Percentiles rank a stretch among this genome's conserved stretches.
phyloP scores from a whole-genome alignment of 2,329 filamentous ascomycete species.

The Aspergillus versicolor region DNA sequence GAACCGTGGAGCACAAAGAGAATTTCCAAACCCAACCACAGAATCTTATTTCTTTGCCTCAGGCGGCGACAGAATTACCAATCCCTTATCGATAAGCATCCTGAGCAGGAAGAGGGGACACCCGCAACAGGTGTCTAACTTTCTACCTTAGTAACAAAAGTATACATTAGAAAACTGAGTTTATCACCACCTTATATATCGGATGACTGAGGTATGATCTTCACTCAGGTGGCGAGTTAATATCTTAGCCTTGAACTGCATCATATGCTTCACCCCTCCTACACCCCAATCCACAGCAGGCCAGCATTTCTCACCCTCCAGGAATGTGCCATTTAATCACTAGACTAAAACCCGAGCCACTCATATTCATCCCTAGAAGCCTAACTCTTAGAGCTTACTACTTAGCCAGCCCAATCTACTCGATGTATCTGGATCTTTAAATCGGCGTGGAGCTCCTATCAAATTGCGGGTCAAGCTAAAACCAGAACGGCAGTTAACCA shows the following conservation, averaged over 20 bases:
- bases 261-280: no score
- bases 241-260: no score
- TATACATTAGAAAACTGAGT: background rate
- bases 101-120: background rate
- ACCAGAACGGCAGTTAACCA: slow-evolving; percentile 11
- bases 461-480: slow-evolving; percentile 17
- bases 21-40: background rate
- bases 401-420: background rate
- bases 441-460: background rate
- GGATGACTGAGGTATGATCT: no score
- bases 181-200: background rate
- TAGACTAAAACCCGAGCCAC: background rate
- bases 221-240: no score
- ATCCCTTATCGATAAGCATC: slow-evolving; percentile 11
- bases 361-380: background rate
- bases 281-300: background rate
- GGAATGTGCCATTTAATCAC: background rate
- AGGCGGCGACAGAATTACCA: slow-evolving; percentile 7
- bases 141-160: no score
- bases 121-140: no score
- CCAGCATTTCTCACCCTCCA: background rate
- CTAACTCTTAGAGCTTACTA: background rate
- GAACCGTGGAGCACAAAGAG: background rate
- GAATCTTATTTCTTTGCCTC: slow-evolving; percentile 7
- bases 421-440: no score